Evolutionary conservation across 1,139 yeast species (phyloP).

Genomic region (Spathaspora jeffriesii): DNA sequence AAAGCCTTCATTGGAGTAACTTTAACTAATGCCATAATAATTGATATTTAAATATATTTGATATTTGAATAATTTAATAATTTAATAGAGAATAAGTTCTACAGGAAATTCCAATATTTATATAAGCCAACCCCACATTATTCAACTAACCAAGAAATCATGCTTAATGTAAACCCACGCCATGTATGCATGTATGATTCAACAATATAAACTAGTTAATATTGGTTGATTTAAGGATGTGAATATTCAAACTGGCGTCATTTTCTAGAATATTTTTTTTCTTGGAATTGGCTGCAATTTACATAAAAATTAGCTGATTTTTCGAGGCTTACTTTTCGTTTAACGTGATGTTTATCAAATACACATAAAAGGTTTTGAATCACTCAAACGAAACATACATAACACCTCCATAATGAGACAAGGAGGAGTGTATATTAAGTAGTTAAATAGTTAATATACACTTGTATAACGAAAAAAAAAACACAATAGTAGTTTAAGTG

Average conservation of each 20-base stretch:
- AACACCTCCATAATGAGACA: no score
- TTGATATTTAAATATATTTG: neutral
- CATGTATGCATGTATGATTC: no score
- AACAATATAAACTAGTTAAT: neutral
- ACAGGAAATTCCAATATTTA: neutral
- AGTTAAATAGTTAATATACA: no score
- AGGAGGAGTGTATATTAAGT: no score
- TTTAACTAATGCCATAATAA: slow-evolving; percentile 8
- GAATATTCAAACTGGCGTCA: neutral
- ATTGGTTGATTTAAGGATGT: neutral
- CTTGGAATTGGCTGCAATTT: neutral
- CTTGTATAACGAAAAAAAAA: no score
- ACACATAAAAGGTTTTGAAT: no score
- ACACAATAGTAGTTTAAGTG: no score
- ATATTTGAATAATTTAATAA: no score
- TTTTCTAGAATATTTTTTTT: neutral
- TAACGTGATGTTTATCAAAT: no score
- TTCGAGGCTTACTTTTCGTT: neutral
- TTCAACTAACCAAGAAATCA: neutral
- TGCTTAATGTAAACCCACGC: neutral
- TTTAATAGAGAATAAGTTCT: no score
- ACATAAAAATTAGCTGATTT: slow-evolving; percentile 1
- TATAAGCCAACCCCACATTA: neutral
- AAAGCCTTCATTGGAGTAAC: slow-evolving; percentile 31
- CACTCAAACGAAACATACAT: no score